Percentiles rank a stretch among this genome's conserved stretches.
Conservation (phyloP, 352 stramenopile genomes). For the Hyaloperonospora brassicae region DNA sequence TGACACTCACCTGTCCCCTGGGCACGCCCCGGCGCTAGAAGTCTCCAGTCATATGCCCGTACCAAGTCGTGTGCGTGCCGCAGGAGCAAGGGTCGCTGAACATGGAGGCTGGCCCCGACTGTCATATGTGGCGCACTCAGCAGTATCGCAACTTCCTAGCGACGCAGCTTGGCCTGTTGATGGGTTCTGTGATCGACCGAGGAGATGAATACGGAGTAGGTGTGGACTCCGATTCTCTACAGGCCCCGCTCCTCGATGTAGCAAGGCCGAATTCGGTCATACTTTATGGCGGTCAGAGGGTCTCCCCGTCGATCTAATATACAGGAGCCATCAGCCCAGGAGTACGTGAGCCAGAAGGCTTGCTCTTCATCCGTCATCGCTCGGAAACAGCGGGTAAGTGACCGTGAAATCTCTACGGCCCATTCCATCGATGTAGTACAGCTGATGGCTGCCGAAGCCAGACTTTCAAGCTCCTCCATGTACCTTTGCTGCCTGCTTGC, state of each 20-base stretch:
- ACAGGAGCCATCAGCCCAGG: background rate
- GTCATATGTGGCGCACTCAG: background rate
- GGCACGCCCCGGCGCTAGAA: too few species aligned
- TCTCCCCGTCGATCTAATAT: background rate
- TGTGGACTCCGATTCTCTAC: background rate
- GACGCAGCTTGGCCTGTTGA: background rate
- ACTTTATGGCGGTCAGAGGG: background rate
- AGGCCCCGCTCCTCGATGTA: background rate
- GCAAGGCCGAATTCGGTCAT: background rate
- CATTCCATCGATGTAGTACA: background rate
- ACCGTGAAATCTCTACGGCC: background rate
- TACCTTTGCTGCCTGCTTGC: background rate
- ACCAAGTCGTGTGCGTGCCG: too few species aligned
- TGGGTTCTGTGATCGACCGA: background rate
- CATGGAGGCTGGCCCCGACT: background rate
- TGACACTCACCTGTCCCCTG: too few species aligned
- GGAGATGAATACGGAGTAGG: background rate
- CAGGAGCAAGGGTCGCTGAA: too few species aligned
- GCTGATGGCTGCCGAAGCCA: background rate
- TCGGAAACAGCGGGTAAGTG: background rate
- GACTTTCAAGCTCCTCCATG: background rate
- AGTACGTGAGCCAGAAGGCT: too few species aligned
- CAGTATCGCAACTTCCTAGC: background rate
- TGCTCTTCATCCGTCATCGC: background rate
- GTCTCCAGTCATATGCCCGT: too few species aligned